Conservation (phyloP, 2,329 filamentous ascomycete species). For the Talaromyces sp. region DNA sequence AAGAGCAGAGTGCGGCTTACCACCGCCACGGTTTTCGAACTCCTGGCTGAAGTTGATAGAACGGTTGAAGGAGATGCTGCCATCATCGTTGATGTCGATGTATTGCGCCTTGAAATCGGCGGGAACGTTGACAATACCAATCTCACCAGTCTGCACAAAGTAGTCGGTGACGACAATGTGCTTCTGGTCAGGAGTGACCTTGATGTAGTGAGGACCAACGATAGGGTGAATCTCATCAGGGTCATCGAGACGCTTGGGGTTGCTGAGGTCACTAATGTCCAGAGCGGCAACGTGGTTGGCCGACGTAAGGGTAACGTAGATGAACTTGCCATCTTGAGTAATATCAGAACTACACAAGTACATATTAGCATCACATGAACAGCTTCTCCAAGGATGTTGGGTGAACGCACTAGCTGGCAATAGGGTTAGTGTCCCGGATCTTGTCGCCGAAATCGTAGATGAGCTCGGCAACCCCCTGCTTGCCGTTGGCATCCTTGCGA, state of each 20-base stretch:
- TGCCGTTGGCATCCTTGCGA: constrained; percentile 50
- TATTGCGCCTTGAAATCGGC: constrained; percentile 59
- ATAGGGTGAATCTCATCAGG: constrained; percentile 55
- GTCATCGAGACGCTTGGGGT: constrained; percentile 57
- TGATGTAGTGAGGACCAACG: constrained; percentile 59
- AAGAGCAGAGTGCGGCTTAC: constrained; percentile 52
- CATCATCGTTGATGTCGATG: constrained; percentile 54
- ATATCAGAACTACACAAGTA: constrained; percentile 55
- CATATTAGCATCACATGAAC: too few species aligned
- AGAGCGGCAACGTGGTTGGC: constrained; percentile 59
- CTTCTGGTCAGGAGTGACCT: constrained; percentile 60
- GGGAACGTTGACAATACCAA: constrained; percentile 56
- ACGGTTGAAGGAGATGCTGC: constrained; percentile 55
- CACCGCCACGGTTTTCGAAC: constrained; percentile 53
- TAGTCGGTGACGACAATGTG: constrained; percentile 61
- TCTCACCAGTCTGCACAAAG: constrained; percentile 59
- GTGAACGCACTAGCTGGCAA: constrained; percentile 50
- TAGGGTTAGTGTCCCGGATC: constrained; percentile 49
- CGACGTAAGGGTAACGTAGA: constrained; percentile 57
- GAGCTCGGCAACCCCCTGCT: constrained; percentile 53
- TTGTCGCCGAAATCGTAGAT: constrained; percentile 55
- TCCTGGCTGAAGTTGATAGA: constrained; percentile 52
- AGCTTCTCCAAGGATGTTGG: background rate
- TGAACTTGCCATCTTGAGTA: constrained; percentile 51
- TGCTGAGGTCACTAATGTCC: constrained; percentile 56